phyloP scores from a whole-genome alignment of 345 rosid species.

The Excoecaria cochinchinensis region DNA sequence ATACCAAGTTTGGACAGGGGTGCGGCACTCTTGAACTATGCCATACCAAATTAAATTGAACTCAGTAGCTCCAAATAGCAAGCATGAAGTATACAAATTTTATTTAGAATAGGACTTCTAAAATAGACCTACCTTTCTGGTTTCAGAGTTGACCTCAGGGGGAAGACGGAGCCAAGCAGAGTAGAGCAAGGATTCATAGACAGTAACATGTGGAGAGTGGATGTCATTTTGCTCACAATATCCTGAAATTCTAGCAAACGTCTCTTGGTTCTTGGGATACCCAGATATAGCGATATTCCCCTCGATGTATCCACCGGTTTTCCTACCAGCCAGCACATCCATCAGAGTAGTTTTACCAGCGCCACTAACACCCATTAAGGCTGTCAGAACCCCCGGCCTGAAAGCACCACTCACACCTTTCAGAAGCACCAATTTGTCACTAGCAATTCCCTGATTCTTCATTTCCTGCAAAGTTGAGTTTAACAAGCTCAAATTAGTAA shows the following conservation, averaged over 20 bases:
- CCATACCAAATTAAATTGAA: not conserved
- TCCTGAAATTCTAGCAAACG: constrained; percentile 80
- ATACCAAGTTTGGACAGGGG: not conserved
- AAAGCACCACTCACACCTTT: constrained; percentile 79
- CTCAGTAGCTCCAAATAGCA: not conserved
- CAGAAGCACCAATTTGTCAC: constrained; percentile 60
- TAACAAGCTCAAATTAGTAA: not conserved
- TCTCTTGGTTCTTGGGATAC: constrained; percentile 70
- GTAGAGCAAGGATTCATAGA: constrained; percentile 67
- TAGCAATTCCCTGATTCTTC: constrained; percentile 53
- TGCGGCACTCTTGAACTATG: not conserved
- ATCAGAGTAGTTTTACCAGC: constrained; percentile 90
- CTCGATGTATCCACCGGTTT: constrained; percentile 73
- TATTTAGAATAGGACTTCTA: not conserved
- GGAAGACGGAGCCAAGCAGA: constrained; percentile 80
- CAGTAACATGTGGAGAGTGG: constrained; percentile 78
- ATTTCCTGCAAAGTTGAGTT: constrained; percentile 40
- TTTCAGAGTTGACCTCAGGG: constrained; percentile 39
- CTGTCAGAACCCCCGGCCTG: constrained; percentile 84
- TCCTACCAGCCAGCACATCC: constrained; percentile 91
- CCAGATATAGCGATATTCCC: constrained; percentile 72
- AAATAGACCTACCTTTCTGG: constrained; percentile 45
- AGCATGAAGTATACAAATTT: not conserved
- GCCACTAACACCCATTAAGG: constrained; percentile 77
- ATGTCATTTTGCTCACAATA: constrained; percentile 81